Conservation (phyloP, 2,329 filamentous ascomycete species). For the Tothia fuscella region DNA sequence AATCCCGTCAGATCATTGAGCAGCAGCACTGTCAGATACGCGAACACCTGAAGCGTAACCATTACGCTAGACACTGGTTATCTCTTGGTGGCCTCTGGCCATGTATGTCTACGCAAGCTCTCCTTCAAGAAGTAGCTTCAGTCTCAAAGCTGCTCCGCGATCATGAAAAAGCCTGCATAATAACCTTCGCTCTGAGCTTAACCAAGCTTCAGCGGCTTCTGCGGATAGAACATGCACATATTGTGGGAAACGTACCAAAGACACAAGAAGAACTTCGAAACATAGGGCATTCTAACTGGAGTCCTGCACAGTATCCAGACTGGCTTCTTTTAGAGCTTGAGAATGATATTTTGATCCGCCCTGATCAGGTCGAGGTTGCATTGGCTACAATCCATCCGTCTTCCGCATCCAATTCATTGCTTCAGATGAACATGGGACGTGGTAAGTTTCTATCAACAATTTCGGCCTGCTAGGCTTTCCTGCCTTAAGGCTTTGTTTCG, state of each 20-base stretch:
- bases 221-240: conserved; percentile 25
- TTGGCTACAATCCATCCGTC: conserved; percentile 41
- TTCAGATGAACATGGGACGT: conserved; percentile 55
- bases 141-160: no score
- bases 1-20: neutral
- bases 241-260: conserved; percentile 16
- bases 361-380: conserved; percentile 48
- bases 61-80: conserved; percentile 25
- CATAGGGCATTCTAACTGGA: conserved; percentile 41
- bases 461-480: no score
- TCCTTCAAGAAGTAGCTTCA: conserved; percentile 36
- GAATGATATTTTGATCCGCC: conserved; percentile 45
- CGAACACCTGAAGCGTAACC: neutral
- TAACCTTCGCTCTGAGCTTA: conserved; percentile 29
- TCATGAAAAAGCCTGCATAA: no score
- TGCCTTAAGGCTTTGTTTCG: no score
- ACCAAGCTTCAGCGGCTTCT: conserved; percentile 31
- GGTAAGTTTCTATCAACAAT: conserved; percentile 30
- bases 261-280: conserved; percentile 30
- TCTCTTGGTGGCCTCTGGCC: conserved; percentile 31
- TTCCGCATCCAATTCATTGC: conserved; percentile 40
- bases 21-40: neutral
- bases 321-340: conserved; percentile 55
- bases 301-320: conserved; percentile 39
- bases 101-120: conserved; percentile 25